Evolutionary conservation across 345 rosid species (phyloP), one percentile per base, ranked within the genome.

Genomic region (Bretschneidera sinensis): DNA sequence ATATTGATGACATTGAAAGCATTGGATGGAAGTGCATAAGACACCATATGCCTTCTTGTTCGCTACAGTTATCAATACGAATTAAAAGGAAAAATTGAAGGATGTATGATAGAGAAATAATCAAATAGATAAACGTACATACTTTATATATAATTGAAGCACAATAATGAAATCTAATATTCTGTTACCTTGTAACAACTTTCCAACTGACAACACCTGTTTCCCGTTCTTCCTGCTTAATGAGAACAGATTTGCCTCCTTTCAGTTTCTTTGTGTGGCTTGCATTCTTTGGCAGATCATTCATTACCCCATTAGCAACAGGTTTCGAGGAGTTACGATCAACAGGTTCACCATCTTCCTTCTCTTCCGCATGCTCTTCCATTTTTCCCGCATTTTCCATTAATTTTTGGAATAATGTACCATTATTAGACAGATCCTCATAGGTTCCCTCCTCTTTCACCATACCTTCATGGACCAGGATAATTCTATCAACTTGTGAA

Each of bases 301-400:
- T 70, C 22, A 23, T 62, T 53, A 59, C 74, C 48, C 96, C 99
- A 76, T 83, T 90, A 56, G 77, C 79, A 6, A 75, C 74, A 63
- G 83, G 73, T 74, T 79, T 81, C 56, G 78, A 63, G 54, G 73
- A 66, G 35, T 71, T 65, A 51, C 67, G 54, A 67, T 86, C 95
- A 57, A 50, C 65, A 23, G 63, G 64, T 61, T 85, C 80, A 51
- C 64, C 79, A 64, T 74, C 82, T 65, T 71, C 88, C 63, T 74
- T 77, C 71, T 85, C 99, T 68, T 86, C 99, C 20, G 55, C 84
- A 68, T 83, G 86, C 48, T 94, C 97, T 82, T 94, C 99, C 83
- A 94, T 86, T 80, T 94, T 94, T 22, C 99, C 99, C 5, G 99
- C 99, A 84, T 94, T 90, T 84, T 94, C 97, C 97, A 94, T 90